A percentile compares a stretch with the other conserved stretches of the same genome.
phyloP scores from a whole-genome alignment of 805 yeast genomes.

The Yarrowia keelungensis region DNA sequence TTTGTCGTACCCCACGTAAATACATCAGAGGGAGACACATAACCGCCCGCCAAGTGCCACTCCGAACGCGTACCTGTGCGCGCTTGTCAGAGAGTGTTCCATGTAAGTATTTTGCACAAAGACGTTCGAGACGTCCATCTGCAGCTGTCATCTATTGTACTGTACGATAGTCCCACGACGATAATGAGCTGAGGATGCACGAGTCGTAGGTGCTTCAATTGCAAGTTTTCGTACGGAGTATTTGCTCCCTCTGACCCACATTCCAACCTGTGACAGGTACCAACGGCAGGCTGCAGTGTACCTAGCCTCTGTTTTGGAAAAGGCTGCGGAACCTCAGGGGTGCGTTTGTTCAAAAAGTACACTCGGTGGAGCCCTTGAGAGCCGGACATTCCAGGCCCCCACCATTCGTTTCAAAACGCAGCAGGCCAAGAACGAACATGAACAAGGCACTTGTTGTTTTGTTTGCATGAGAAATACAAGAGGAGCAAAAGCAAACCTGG shows the following conservation, averaged over 20 bases:
- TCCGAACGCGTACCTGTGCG: background rate
- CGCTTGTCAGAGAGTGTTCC: background rate
- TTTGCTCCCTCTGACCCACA: background rate
- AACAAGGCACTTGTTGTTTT: background rate
- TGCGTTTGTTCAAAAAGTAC: background rate
- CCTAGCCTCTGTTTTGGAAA: slow-evolving; percentile 3
- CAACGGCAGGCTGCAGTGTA: background rate
- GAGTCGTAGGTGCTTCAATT: too few relatives aligned
- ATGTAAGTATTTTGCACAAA: too few relatives aligned
- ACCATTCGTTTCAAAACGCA: slow-evolving; percentile 1
- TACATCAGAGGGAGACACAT: too few relatives aligned
- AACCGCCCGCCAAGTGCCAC: background rate
- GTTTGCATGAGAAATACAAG: too few relatives aligned
- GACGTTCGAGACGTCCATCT: background rate
- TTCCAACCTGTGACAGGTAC: background rate
- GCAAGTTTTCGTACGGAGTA: too few relatives aligned
- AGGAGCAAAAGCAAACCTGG: too few relatives aligned
- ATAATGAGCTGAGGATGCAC: too few relatives aligned
- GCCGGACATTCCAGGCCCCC: background rate
- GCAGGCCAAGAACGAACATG: background rate
- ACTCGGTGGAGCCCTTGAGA: background rate
- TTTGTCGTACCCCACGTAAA: too few relatives aligned
- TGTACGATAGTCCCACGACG: too few relatives aligned
- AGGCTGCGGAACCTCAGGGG: slow-evolving; percentile 10
- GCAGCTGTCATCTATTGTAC: background rate